Evolutionary conservation across 192 early-diverging fungal genomes (phyloP).

Genomic region (Coemansia sp.): DNA sequence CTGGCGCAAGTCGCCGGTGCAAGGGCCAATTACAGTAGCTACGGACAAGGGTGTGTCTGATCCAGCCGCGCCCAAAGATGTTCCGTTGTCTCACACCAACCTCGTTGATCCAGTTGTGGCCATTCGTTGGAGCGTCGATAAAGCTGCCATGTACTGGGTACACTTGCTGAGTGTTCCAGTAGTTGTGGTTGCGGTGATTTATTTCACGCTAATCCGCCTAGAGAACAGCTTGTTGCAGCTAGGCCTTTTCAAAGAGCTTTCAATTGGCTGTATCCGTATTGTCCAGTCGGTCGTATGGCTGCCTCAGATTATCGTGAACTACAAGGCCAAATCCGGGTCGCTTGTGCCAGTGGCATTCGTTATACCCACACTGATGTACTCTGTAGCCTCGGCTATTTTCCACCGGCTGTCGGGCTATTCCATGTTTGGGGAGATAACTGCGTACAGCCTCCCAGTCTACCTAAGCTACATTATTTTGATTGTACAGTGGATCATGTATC

Average conservation of each 20-base stretch:
- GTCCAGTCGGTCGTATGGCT: background rate
- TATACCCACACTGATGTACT: background rate
- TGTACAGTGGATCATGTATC: background rate
- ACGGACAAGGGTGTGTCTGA: background rate
- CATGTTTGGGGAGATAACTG: background rate
- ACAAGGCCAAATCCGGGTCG: background rate
- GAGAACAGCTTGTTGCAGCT: background rate
- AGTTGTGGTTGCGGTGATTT: background rate
- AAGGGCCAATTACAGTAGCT: background rate
- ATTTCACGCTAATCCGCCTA: too few species aligned
- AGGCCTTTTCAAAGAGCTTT: background rate
- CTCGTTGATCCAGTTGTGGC: background rate
- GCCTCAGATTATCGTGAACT: slow-evolving; percentile 13
- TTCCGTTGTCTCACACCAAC: background rate
- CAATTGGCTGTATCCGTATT: background rate
- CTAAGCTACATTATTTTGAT: background rate
- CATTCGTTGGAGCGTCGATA: slow-evolving; percentile 6
- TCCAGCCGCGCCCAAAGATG: background rate
- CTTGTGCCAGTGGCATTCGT: background rate
- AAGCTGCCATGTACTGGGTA: slow-evolving; percentile 7
- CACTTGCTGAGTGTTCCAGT: background rate
- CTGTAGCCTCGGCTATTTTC: background rate
- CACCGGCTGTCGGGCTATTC: background rate
- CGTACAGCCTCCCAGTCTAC: background rate
- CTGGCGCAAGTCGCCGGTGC: background rate